Evolutionary conservation across 2,329 filamentous ascomycete genomes (phyloP).

Genomic region (Alternaria brassicicola): DNA sequence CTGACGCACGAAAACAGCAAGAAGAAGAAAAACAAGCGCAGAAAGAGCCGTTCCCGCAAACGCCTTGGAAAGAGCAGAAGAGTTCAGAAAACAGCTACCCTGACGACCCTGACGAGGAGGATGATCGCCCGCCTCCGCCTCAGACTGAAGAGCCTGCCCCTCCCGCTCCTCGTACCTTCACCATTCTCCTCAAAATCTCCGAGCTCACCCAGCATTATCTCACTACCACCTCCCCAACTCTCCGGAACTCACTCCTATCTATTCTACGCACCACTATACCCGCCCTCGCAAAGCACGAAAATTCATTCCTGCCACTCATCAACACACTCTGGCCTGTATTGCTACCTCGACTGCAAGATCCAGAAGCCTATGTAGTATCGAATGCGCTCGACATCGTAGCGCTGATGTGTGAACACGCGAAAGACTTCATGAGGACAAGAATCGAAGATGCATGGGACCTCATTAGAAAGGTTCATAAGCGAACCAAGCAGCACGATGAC

Average conservation of each 20-base stretch:
- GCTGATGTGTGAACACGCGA: constrained; percentile 72
- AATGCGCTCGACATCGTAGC: constrained; percentile 73
- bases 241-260: constrained; percentile 78
- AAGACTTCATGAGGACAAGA: constrained; percentile 79
- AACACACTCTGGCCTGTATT: constrained; percentile 91
- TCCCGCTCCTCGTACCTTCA: constrained; percentile 76
- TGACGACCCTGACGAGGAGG: constrained; percentile 43
- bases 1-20: constrained; percentile 29
- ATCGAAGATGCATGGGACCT: constrained; percentile 75
- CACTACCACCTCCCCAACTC: constrained; percentile 78
- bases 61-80: constrained; percentile 45
- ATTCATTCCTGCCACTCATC: constrained; percentile 84
- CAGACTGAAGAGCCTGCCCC: constrained; percentile 58
- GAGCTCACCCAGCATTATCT: constrained; percentile 88
- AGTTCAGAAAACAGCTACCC: constrained; percentile 35
- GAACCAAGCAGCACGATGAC: constrained; percentile 20
- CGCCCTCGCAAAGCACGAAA: constrained; percentile 75
- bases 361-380: constrained; percentile 70
- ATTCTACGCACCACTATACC: constrained; percentile 76
- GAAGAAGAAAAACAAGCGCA: constrained; percentile 31
- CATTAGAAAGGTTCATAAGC: constrained; percentile 47
- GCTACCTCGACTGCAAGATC: constrained; percentile 68
- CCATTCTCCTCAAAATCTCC: constrained; percentile 80
- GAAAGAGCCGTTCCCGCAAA: constrained; percentile 33
- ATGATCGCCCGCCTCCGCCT: constrained; percentile 32